phyloP scores from a whole-genome alignment of 257 asterid species.

The Cruciata laevipes region DNA sequence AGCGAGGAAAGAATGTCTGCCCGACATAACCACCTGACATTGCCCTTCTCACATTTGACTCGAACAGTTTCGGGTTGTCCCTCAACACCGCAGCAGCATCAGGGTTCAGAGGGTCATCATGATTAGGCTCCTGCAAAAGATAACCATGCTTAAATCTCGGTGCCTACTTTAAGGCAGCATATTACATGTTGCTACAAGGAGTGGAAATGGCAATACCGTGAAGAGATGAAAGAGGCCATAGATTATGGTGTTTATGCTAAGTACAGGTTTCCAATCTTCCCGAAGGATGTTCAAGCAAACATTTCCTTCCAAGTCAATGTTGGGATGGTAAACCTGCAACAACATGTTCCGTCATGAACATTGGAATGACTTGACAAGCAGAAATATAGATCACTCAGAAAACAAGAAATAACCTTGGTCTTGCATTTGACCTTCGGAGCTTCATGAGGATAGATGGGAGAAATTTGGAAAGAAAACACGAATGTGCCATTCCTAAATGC shows the following conservation, averaged over 20 bases:
- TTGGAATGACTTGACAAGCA: not conserved
- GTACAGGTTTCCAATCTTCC: slow-evolving; percentile 98
- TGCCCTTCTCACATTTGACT: slow-evolving; percentile 82
- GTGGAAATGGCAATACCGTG: slow-evolving; percentile 45
- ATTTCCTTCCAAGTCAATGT: slow-evolving; percentile 92
- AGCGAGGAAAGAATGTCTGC: slow-evolving; percentile 71
- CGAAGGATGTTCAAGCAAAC: slow-evolving; percentile 98
- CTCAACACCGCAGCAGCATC: slow-evolving; percentile 91
- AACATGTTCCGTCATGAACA: not conserved
- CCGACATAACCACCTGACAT: slow-evolving; percentile 91
- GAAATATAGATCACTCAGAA: not conserved
- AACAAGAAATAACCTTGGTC: slow-evolving; percentile 64
- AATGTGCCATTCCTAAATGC: slow-evolving; percentile 68
- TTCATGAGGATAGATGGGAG: slow-evolving; percentile 96
- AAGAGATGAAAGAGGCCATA: slow-evolving; percentile 89
- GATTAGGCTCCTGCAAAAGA: slow-evolving; percentile 76
- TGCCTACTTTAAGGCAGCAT: not conserved
- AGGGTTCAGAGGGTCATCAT: slow-evolving; percentile 92
- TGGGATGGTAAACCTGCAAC: slow-evolving; percentile 89
- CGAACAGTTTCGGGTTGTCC: slow-evolving; percentile 81
- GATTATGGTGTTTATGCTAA: slow-evolving; percentile 80
- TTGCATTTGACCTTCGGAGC: slow-evolving; percentile 99
- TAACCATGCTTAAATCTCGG: slow-evolving; percentile 15
- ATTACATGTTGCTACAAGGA: not conserved
- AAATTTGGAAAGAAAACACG: slow-evolving; percentile 78